These are phyloP conservation scores for Neophaeococcomyces mojaviensis DNA, from an alignment of 2,329 filamentous ascomycete species.

Conservation along the genomic window DNA sequence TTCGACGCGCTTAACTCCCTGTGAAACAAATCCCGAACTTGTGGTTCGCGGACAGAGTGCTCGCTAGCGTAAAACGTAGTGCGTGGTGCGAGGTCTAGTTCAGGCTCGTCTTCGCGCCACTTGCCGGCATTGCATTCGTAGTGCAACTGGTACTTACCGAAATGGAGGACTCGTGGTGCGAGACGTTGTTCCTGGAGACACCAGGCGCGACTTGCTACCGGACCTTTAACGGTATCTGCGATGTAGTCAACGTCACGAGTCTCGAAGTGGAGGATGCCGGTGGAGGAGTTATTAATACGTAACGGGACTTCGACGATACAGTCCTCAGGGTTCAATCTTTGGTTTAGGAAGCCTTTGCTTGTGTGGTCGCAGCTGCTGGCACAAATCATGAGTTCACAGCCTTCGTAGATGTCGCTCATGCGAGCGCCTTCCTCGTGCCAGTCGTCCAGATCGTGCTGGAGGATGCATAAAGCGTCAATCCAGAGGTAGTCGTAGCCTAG, in stretches of 20 bases:
- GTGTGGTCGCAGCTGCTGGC: not conserved
- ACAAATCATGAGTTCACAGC: not conserved
- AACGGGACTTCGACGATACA: not conserved
- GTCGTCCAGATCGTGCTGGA: not conserved
- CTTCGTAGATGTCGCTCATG: constrained; percentile 3
- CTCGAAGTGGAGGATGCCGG: not conserved
- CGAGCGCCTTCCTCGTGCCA: not conserved
- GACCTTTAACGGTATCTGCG: not conserved
- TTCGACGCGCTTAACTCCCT: not conserved
- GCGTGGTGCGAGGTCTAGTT: not conserved
- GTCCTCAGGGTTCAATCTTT: constrained; percentile 1
- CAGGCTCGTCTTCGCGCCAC: not conserved
- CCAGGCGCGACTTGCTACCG: not conserved
- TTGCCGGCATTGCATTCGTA: not conserved
- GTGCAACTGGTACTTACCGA: not conserved
- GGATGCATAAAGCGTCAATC: constrained; percentile 4
- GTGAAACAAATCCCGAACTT: not conserved
- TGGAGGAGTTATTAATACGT: not conserved
- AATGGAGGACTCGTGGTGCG: not conserved
- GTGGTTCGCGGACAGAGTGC: not conserved
- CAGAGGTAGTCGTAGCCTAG: not conserved
- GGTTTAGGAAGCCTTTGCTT: not conserved
- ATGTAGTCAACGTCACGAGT: not conserved
- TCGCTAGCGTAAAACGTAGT: not conserved
- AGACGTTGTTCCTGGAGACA: not conserved